A percentile compares a stretch with the other conserved stretches of the same genome.
Evolutionary conservation across 169 alveolate genomes (phyloP).

Genomic region (Cryptosporidium sp.): DNA sequence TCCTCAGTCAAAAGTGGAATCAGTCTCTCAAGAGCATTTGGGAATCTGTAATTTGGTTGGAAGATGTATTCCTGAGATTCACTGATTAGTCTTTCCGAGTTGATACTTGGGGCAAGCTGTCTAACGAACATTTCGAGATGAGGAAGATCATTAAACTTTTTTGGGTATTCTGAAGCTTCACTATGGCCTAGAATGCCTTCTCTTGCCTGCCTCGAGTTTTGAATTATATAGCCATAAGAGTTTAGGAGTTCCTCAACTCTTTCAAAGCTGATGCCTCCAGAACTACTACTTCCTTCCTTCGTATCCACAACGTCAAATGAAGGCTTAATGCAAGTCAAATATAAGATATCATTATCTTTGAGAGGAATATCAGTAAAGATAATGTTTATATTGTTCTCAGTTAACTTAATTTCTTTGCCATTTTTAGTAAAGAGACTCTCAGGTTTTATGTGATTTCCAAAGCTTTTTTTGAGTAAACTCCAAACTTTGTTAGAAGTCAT

Average conservation of each 20-base stretch:
- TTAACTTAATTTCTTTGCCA: constrained; percentile 35
- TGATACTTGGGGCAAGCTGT: neutral
- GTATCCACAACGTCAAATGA: neutral
- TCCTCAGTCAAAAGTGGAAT: neutral
- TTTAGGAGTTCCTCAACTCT: constrained; percentile 8
- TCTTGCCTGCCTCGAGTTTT: neutral
- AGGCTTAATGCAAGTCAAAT: constrained; percentile 1
- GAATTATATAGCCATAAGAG: constrained; percentile 42
- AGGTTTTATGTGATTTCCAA: constrained; percentile 27
- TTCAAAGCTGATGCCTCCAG: neutral
- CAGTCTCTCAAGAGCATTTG: constrained; percentile 31
- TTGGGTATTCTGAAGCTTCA: constrained; percentile 3
- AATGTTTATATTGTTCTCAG: neutral
- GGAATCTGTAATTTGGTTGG: constrained; percentile 3
- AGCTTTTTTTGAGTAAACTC: neutral
- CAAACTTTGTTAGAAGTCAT: neutral
- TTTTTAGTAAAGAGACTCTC: constrained; percentile 33
- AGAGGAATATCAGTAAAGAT: neutral
- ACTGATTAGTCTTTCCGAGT: constrained; percentile 24
- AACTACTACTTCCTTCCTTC: neutral
- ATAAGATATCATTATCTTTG: constrained; percentile 15
- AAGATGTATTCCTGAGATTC: constrained; percentile 15
- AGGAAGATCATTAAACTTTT: neutral
- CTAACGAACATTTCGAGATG: constrained; percentile 4
- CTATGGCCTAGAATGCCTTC: neutral